Base-by-base conservation (phyloP, 1,284 basidiomycete genomes). In the Moesziomyces parantarcticus region DNA sequence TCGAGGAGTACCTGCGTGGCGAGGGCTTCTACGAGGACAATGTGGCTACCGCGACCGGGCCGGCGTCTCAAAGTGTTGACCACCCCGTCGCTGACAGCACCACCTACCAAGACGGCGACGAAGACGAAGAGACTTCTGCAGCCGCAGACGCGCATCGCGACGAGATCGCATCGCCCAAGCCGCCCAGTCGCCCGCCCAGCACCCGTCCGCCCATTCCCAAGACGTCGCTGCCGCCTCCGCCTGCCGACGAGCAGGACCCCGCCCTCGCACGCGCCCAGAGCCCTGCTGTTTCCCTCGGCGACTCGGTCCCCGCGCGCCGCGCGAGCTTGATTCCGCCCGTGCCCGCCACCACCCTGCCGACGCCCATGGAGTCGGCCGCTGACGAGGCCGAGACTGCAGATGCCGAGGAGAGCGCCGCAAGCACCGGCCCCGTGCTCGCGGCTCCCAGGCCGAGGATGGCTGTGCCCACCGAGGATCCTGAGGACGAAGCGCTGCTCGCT, bases 191-290 rank as follows among this genome's bases (percentile, higher is more conserved):
- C 6, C 67, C 76, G 10, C 52, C 75, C 13, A 78, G 76, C 51
- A 66, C 73, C 39, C 57, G 77, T 29, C 77, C 77, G 16, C 77
- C 77, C 16, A 29, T 78, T 16, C 77, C 77, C 1, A 67, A 63
- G 53, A 69, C 75, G 0, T 52, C 23, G 13, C 46, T 76, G 14
- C 70, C 77, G 21, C 52, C 59, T 3, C 65, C 74, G 0, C 21
- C 25, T 0, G 36, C 49, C 7, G 25, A 26, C 26, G 51, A 32
- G 14, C 47, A 57, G 7, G 56, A 66, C 7, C 32, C 32, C 21
- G 22, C 39, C n/a, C n/a, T 55, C 13, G 58, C 55, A 39, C 66
- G 55, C 45, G 44, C 46, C n/a, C 25, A 52, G 16, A 65, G 58
- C 45, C 57, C 67, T 3, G 20, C 59, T 7, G 32, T 40, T 3